Base-by-base conservation (phyloP, 306 rosid genomes). In the Lithocarpus polystachyus region DNA sequence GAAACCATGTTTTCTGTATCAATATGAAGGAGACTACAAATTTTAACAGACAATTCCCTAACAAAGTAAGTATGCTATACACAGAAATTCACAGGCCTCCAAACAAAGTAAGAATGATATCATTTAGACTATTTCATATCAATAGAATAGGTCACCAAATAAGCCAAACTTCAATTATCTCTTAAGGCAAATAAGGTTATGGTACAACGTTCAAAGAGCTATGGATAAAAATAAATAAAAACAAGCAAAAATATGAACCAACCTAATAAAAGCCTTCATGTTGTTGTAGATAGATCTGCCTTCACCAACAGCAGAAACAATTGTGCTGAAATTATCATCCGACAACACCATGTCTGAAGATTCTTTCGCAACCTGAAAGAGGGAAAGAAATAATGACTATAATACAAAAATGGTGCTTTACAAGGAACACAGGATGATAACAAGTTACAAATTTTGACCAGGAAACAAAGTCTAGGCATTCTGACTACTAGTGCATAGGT, bases 261-360 rank as follows among this genome's bases (percentile, higher is more conserved):
- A 95, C 99, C 99, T 92, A 83, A 92, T 92, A 89, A 95, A 91
- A 73, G 99, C 97, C 86, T 95, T 92, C 97, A 90, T 92, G 79
- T 95, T 92, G 81, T 92, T 75, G 92, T 92, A 92, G 82, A 95
- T 95, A 52, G 98, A 92, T 88, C 98, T 91, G 82, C 99, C 99
- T 86, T 92, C 97, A 71, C 94, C 96, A 61, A 95, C 96, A 73
- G 99, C 99, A 84, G 98, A 87, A 74, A 95, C 99, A 80, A 92
- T 95, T 37, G 99, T 80, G 69, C 98, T 95, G 60, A 95, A 95
- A 79, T 92, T 95, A 83, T 92, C 99, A 65, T 95, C 99, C 2
- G 98, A 98, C 79, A 92, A 86, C 54, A 95, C 99, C 99, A 95
- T 95, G 82, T 95, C 98, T 4, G 98, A 92, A 76, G 98, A 96